Evolutionary conservation across 352 stramenopile species (phyloP), one percentile per base, ranked within the genome.

Genomic region (Phytophthora pisi): DNA sequence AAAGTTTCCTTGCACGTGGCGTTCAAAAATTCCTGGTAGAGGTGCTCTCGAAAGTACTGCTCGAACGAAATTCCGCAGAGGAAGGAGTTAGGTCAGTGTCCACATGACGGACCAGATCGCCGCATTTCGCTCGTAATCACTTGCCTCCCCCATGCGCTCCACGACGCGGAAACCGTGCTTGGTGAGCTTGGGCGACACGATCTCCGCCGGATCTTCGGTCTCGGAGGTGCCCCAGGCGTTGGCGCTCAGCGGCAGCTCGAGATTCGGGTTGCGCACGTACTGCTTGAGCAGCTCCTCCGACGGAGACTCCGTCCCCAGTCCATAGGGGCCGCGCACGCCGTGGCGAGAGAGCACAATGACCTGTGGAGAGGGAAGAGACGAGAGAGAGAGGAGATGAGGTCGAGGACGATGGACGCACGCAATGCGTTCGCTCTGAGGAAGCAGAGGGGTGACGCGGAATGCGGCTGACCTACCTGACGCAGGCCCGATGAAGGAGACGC

Each of bases 121-220:
- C 43, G 24, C 38, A 13, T n/a, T 45, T 45, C 38, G 38, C 38
- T 50, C 43, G n/a, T 26, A 50, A 50, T 50, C 43, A 50, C 43
- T 42, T 36, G 89, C 84, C 62, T 89, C 64, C 34, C 85, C 85
- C 85, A 93, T 93, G 40, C 64, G 68, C 61, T 91, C 64, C 2
- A 93, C 64, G 23, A 91, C 71, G 23, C 74, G 61, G 56, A 80
- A 89, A 51, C 85, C 85, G 72, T 93, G 85, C 53, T 87, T 88
- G 8, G 85, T 93, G 64, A 93, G 78, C 60, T 93, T 93, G n/a
- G 85, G 85, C 6, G 82, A 86, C 57, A 93, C 85, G 58, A 78
- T 65, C 63, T 91, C 83, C 3, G 43, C 66, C 45, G 79, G 79
- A 61, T 93, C 82, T 60, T 90, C 79, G 8, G 66, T 80, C 68